Evolutionary conservation across 352 stramenopile genomes (phyloP).

Genomic region (Phytophthora megakarya): DNA sequence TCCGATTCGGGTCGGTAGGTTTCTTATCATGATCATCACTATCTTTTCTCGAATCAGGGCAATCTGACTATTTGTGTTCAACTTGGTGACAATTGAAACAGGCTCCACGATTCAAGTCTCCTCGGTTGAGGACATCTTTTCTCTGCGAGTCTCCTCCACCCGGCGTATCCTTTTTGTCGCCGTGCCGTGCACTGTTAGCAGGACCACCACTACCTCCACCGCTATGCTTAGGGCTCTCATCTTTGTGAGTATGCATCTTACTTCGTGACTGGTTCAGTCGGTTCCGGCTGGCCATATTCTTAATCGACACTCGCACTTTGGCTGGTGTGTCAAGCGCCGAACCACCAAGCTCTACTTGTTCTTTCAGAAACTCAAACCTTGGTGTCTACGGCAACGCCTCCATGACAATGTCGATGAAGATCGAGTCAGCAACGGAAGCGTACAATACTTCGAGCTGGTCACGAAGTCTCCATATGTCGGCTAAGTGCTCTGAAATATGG

Average conservation of each 20-base stretch:
- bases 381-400: not conserved
- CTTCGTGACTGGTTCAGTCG: not conserved
- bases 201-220: not conserved
- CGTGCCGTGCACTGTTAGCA: not conserved
- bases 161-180: not conserved
- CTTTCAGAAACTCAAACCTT: not conserved
- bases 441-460: no score
- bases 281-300: not conserved
- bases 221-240: not conserved
- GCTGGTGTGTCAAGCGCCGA: not conserved
- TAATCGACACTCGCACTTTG: not conserved
- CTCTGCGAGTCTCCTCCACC: no score
- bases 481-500: no score
- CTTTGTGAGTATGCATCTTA: not conserved
- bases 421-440: not conserved
- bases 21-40: no score
- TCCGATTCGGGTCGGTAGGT: no score
- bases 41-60: no score
- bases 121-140: no score
- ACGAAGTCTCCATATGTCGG: no score
- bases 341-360: not conserved
- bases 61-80: no score
- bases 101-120: no score
- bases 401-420: not conserved
- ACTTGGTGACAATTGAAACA: no score